Evolutionary conservation across 441 rosid genomes (phyloP), one percentile per base, ranked within the genome.

Genomic region (Daphne laureola): DNA sequence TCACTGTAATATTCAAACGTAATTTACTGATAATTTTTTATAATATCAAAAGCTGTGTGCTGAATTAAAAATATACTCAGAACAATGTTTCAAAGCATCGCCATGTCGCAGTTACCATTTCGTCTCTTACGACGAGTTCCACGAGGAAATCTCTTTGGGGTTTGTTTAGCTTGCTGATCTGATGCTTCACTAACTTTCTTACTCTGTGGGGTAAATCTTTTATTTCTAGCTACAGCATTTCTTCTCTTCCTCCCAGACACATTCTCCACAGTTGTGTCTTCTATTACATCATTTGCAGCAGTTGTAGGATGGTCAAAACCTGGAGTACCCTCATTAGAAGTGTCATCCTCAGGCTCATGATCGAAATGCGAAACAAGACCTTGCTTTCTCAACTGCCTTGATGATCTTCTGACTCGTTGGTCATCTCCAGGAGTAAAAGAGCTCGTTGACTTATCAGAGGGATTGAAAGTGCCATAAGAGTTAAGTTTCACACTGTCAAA

Each of bases 71-170:
- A 54, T 15, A 23, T 21, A 57, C 9, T 41, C 46, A 41, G 14
- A 58, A n/a, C 49, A 49, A 18, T 17, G 8, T 36, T 27, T 16
- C 26, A 53, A 53, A 49, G 44, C 46, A 11, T 53, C 31, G 31
- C 61, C 21, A 38, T 21, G 47, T 38, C 43, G 53, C 55, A 59
- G 48, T 68, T 65, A 89, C 91, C 75, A 50, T 69, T 55, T 66
- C 82, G 78, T 67, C 59, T 86, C 63, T 71, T 82, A 45, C 91
- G 76, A 44, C 80, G 86, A 72, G 83, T 75, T 55, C 93, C 69
- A 77, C 82, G 96, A 48, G 89, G 65, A 61, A 93, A 90, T 60
- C 80, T 93, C 74, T 81, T 76, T 41, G 56, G 63, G 17, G 73
- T 78, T 54, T 73, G 65, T 58, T 85, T 59, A 4, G 48, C 66